Base-by-base conservation (phyloP, 2,329 filamentous ascomycete genomes). In the Aspergillus sp. region DNA sequence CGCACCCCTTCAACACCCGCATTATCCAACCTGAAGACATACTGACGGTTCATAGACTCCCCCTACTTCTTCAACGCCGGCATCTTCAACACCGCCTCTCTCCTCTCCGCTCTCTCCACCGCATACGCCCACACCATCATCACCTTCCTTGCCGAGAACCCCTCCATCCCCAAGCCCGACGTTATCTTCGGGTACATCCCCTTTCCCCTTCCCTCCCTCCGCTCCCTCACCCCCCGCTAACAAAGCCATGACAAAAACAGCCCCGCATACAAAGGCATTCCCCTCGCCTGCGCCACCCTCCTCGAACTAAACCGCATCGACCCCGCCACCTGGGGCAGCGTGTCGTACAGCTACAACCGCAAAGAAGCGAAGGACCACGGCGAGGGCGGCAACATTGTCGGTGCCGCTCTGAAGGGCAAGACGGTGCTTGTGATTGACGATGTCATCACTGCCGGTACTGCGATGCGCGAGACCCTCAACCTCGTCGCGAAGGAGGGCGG, bases 1-100 rank as follows among this genome's bases (percentile, higher is more conserved):
- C 15, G 58, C 19, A n/a, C 39, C 52, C 38, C 23, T 21, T 23
- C 11, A 5, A 8, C 3, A 23, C 21, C 39, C 6, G 44, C 36
- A 30, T 2, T 15, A 17, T 23, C 23, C 7, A 39, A 19, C 23
- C n/a, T 10, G 27, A 30, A 30, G 27, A 53, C 17, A 21, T 8
- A 55, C 25, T 13, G 25, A 25, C 4, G 47, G n/a, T 21, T 6
- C 5, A 21, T 3, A 55, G 74, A 78, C 70, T 96, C 92, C 11
- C 95, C 95, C 44, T 98, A 98, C 84, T 98, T 98, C 83, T 96
- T 98, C 87, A 97, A 96, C 78, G 92, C 93, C 50, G 92, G 93
- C 62, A 87, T 91, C 70, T 96, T 98, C 79, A 92, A 95, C 83
- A 88, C 88, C 55, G 90, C 89, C 21, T 84, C 88, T 63, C 86